Percentiles rank a stretch among this genome's conserved stretches.
Evolutionary conservation across 2,329 filamentous ascomycete species (phyloP).

Genomic region (Xylariales sp.): DNA sequence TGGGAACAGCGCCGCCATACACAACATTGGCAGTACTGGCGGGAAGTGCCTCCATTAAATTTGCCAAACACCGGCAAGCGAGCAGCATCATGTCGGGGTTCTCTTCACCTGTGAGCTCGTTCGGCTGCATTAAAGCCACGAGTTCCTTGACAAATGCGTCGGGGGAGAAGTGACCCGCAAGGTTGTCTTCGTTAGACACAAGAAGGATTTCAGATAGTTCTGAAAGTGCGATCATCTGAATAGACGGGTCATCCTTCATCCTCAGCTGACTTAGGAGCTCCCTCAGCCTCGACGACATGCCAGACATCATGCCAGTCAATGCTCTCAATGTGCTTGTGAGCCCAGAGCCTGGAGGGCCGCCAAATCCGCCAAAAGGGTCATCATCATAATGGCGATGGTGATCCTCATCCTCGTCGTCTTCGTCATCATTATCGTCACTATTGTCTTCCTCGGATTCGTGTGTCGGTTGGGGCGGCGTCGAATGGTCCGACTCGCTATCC

Average conservation of each 20-base stretch:
- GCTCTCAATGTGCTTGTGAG: conserved; percentile 80
- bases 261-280: conserved; percentile 73
- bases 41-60: conserved; percentile 94
- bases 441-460: conserved; percentile 19
- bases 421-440: conserved; percentile 34
- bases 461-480: conserved; percentile 38
- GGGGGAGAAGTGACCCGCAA: conserved; percentile 90
- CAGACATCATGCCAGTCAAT: conserved; percentile 87
- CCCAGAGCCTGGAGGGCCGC: conserved; percentile 59
- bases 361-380: conserved; percentile 62
- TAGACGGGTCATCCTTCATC: conserved; percentile 77
- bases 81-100: conserved; percentile 97
- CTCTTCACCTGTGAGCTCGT: conserved; percentile 75
- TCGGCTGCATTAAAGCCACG: conserved; percentile 85
- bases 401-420: conserved; percentile 53
- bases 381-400: conserved; percentile 62
- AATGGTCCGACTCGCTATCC: conserved; percentile 34
- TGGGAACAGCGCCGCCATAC: conserved; percentile 92
- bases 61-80: conserved; percentile 91
- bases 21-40: conserved; percentile 93
- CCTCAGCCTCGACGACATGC: conserved; percentile 73
- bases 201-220: conserved; percentile 90
- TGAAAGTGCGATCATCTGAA: conserved; percentile 88
- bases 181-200: conserved; percentile 93
- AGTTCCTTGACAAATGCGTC: conserved; percentile 95